Evolutionary conservation across 2,329 filamentous ascomycete species (phyloP).

Genomic region (Westerdykella ornata): DNA sequence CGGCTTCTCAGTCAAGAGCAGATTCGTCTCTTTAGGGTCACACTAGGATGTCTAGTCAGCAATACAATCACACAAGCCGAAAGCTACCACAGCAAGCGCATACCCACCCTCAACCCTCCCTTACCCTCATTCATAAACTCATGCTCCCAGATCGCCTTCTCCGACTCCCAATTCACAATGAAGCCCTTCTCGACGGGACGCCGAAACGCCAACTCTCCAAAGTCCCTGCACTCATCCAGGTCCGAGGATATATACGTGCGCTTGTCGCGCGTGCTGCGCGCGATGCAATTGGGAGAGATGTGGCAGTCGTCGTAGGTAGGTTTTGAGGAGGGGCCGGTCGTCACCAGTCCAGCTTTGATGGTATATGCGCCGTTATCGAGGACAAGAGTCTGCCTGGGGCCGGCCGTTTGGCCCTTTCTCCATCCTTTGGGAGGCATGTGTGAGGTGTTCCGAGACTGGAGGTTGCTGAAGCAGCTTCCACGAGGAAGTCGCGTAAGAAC

Average conservation of each 20-base stretch:
- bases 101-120: slow-evolving; percentile 49
- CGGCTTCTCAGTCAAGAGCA: slow-evolving; percentile 79
- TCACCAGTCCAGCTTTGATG: slow-evolving; percentile 77
- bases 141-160: slow-evolving; percentile 93
- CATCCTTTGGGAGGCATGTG: slow-evolving; percentile 29
- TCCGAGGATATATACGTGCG: slow-evolving; percentile 75
- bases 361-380: slow-evolving; percentile 91
- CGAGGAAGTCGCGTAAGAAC: too few species aligned
- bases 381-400: slow-evolving; percentile 57
- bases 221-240: slow-evolving; percentile 73
- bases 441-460: not conserved
- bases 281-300: slow-evolving; percentile 81
- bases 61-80: not conserved
- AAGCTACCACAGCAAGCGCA: slow-evolving; percentile 1
- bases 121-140: slow-evolving; percentile 72
- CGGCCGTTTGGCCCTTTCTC: slow-evolving; percentile 18
- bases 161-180: slow-evolving; percentile 91
- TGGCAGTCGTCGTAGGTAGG: slow-evolving; percentile 46
- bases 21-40: slow-evolving; percentile 72
- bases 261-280: slow-evolving; percentile 66
- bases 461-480: not conserved
- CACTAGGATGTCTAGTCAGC: slow-evolving; percentile 40
- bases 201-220: slow-evolving; percentile 79
- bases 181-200: slow-evolving; percentile 91
- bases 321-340: slow-evolving; percentile 19